Evolutionary conservation across 306 rosid species (phyloP).

Genomic region (Potentilla sterilis): DNA sequence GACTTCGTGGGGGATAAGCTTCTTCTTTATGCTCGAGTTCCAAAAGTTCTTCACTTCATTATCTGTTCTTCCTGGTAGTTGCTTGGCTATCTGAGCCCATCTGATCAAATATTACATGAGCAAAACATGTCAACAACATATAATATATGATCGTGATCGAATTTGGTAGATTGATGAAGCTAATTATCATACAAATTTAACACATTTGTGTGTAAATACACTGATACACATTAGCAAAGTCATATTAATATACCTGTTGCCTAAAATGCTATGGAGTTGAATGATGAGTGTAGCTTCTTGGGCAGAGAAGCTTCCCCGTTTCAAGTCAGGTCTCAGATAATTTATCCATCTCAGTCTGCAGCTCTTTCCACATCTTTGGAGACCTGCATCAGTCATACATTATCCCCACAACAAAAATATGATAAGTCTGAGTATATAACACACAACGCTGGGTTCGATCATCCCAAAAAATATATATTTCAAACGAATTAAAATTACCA

Average conservation of each 20-base stretch:
- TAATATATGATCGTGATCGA: neutral
- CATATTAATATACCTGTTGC: slow-evolving; percentile 56
- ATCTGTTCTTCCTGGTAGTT: slow-evolving; percentile 97
- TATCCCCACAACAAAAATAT: neutral
- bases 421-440: neutral
- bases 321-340: slow-evolving; percentile 91
- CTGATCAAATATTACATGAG: slow-evolving; percentile 27
- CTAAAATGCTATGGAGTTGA: slow-evolving; percentile 87
- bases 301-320: slow-evolving; percentile 89
- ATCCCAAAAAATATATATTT: neutral
- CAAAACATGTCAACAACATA: neutral
- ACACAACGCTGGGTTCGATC: neutral
- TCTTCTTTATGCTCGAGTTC: slow-evolving; percentile 98
- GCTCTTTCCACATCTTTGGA: slow-evolving; percentile 95
- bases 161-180: neutral
- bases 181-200: neutral
- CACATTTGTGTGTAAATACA: neutral
- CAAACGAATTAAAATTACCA: slow-evolving; percentile 33
- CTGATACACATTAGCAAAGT: neutral
- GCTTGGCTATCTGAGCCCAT: slow-evolving; percentile 98
- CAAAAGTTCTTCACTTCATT: slow-evolving; percentile 97
- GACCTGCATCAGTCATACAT: slow-evolving; percentile 37
- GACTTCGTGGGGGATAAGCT: slow-evolving; percentile 61
- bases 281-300: slow-evolving; percentile 93
- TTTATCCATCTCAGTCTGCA: slow-evolving; percentile 96